Evolutionary conservation across 148 eudicot species (phyloP).

Genomic region (Hydrangea macrophylla): DNA sequence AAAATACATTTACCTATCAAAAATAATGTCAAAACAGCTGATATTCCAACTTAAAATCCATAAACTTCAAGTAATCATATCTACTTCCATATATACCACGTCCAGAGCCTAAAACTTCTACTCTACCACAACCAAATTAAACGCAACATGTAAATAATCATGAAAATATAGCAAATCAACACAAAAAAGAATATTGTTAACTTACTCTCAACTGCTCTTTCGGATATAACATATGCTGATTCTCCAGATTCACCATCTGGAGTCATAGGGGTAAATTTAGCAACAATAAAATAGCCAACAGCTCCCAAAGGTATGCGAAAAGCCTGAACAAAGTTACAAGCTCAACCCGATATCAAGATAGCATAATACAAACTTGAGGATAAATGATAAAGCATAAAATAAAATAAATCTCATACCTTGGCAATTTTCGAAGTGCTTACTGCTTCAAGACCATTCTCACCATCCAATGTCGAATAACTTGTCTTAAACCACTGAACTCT

Average conservation of each 20-base stretch:
- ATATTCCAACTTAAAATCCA: too few species aligned
- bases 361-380: conserved; percentile 4
- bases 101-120: background rate
- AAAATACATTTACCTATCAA: too few species aligned
- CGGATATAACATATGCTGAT: conserved; percentile 71
- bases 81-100: too few species aligned
- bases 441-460: conserved; percentile 75
- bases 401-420: conserved; percentile 67
- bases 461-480: conserved; percentile 42
- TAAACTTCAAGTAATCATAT: too few species aligned
- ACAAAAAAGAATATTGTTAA: conserved; percentile 6
- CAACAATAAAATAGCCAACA: conserved; percentile 75
- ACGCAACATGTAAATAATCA: conserved; percentile 1
- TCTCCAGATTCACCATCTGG: conserved; percentile 91
- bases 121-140: background rate
- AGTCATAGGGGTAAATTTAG: conserved; percentile 93
- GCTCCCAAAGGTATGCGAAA: conserved; percentile 95
- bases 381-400: conserved; percentile 2
- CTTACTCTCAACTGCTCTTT: conserved; percentile 81
- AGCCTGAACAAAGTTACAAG: conserved; percentile 45
- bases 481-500: conserved; percentile 99
- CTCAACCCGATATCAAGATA: conserved; percentile 9
- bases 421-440: conserved; percentile 84
- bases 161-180: background rate
- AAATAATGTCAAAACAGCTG: too few species aligned